Evolutionary conservation across 345 rosid species (phyloP).

Genomic region (Schrenkiella parvula): DNA sequence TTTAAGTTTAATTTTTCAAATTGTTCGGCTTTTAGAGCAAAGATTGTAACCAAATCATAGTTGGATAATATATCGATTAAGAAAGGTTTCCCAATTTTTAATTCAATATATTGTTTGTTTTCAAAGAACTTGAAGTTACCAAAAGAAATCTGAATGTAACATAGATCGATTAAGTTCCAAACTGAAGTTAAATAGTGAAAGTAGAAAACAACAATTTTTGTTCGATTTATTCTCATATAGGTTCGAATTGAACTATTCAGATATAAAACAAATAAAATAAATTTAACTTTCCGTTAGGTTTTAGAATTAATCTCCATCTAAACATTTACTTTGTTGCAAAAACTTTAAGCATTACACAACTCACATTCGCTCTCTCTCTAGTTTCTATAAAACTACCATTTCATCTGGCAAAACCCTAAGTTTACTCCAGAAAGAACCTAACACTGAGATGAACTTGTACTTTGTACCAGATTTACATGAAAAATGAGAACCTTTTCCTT

Average conservation of each 20-base stretch:
- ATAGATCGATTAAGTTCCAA: neutral
- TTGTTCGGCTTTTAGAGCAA: neutral
- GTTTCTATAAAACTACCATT: slow-evolving; percentile 21
- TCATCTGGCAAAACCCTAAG: slow-evolving; percentile 20
- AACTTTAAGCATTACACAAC: slow-evolving; percentile 12
- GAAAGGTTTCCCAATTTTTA: neutral
- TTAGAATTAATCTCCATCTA: neutral
- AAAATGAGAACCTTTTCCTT: slow-evolving; percentile 1
- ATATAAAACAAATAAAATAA: neutral
- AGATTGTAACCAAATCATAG: neutral
- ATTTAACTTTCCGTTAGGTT: neutral
- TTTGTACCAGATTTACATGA: slow-evolving; percentile 25
- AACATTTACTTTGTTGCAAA: neutral
- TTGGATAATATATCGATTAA: neutral
- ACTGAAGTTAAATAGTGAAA: neutral
- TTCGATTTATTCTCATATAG: neutral
- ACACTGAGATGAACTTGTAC: slow-evolving; percentile 5
- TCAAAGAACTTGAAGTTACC: neutral
- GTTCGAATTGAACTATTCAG: neutral
- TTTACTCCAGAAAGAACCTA: neutral
- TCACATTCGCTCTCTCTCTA: slow-evolving; percentile 9
- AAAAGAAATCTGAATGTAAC: neutral
- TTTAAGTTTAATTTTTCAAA: too few species aligned
- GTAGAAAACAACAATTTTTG: neutral
- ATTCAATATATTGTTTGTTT: too few species aligned